phyloP scores from a whole-genome alignment of 306 rosid species.

The Quercus cerris region DNA sequence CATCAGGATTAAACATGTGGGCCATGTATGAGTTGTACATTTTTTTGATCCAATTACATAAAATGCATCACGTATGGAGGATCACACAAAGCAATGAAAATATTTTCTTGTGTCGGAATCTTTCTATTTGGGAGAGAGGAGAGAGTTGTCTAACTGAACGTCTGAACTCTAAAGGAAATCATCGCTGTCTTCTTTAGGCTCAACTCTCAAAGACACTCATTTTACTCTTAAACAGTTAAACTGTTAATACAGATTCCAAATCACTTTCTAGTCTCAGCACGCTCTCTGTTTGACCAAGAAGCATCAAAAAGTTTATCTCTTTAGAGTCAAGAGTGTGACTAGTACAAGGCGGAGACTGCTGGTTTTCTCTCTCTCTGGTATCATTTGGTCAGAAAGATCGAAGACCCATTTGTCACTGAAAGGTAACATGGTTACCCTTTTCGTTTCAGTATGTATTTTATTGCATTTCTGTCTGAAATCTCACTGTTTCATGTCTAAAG shows the following conservation, averaged over 20 bases:
- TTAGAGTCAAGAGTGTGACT: too few species aligned
- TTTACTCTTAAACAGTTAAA: background rate
- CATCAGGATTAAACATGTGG: background rate
- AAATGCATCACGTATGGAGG: too few species aligned
- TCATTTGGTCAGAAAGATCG: background rate
- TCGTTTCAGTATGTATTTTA: too few species aligned
- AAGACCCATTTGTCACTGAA: slow-evolving; percentile 14
- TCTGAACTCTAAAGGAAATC: background rate
- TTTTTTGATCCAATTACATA: background rate
- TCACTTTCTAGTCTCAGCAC: background rate
- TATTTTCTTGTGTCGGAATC: slow-evolving; percentile 13
- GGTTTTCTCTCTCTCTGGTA: background rate
- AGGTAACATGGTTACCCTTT: slow-evolving; percentile 7
- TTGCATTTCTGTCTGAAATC: background rate
- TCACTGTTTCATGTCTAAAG: slow-evolving; percentile 15
- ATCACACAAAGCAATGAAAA: background rate
- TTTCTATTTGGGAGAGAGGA: background rate
- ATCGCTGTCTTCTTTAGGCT: background rate
- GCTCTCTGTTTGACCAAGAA: background rate
- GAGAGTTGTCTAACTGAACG: background rate
- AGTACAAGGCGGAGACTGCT: background rate
- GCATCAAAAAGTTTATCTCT: background rate
- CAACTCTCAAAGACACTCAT: background rate
- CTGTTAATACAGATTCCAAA: background rate
- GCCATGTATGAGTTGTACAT: background rate